Evolutionary conservation across 2,329 filamentous ascomycete species (phyloP), one percentile per base, ranked within the genome.

Genomic region (Alternaria arbusti): DNA sequence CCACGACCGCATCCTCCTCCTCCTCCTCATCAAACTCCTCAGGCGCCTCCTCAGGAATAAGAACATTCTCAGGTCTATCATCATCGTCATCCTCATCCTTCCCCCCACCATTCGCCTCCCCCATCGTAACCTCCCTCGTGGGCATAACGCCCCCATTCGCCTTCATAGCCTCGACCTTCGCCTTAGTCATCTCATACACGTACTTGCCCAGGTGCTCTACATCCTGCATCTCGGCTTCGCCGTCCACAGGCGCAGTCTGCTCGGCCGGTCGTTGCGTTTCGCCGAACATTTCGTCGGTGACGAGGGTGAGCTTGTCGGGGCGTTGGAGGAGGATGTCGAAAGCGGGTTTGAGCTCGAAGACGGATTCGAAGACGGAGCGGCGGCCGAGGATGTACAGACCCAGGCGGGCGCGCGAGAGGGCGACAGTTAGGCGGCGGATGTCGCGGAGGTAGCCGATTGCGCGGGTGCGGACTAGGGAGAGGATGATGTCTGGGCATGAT

Each of bases 171-270:
- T 88, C 86, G 2, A 90, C 79, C 79, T 90, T 91, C 8, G 89
- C 88, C 74, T 91, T 88, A 4, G 94, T 97, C 93, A 99, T 99
- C 80, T 99, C 93, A 78, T 89, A 97, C 22, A 99, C 95, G 79
- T 97, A 99, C 81, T 97, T 91, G 0, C 96, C 96, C 36, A 99
- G 81, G 82, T 99, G 96, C 83, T 99, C 95, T 1, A 98, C 90
- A 32, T 91, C 88, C 72, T 95, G 92, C 92, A 99, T 98, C 20
- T 88, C 85, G 1, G 89, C 90, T 22, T 81, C 81, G 52, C 82
- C 84, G 1, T 83, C 76, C n/a, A 80, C 81, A 13, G 2, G 0
- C 0, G 1, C 32, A 0, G 45, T 80, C 82, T 7, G 83, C 1
- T 49, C 57, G 23, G 78, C 56, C 5, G 76, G 74, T 47, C 92